Conservation (phyloP, 345 rosid species). For the Laguncularia racemosa region DNA sequence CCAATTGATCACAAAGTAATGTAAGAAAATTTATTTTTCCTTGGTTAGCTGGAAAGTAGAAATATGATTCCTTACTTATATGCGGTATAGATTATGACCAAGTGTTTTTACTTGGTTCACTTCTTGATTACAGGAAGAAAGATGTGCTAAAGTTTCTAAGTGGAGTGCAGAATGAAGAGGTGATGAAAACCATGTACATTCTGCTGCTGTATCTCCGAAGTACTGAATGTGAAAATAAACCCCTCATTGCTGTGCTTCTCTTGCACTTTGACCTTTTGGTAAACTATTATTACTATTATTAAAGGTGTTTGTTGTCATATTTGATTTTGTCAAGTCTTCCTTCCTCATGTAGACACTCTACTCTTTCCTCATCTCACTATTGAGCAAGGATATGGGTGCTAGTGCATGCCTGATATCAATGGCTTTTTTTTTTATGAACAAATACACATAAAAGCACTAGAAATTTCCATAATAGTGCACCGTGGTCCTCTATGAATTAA, state of each 20-base stretch:
- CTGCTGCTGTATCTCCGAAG: conserved; percentile 37
- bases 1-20: no score
- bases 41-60: no score
- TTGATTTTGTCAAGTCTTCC: background rate
- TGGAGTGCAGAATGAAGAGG: conserved; percentile 30
- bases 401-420: no score
- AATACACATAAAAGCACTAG: no score
- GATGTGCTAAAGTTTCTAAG: conserved; percentile 22
- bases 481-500: no score
- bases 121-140: conserved; percentile 29
- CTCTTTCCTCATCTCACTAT: background rate
- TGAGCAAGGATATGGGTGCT: no score
- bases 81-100: no score
- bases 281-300: conserved; percentile 2
- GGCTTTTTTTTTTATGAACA: no score
- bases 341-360: background rate
- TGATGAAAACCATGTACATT: conserved; percentile 30
- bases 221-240: conserved; percentile 28
- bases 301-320: background rate
- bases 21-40: no score
- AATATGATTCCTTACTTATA: no score
- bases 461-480: no score
- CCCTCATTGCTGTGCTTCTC: conserved; percentile 39
- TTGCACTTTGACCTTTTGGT: conserved; percentile 48
- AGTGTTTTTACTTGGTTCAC: background rate